Evolutionary conservation across 345 rosid species (phyloP).

Genomic region (Eucalyptus globulus): DNA sequence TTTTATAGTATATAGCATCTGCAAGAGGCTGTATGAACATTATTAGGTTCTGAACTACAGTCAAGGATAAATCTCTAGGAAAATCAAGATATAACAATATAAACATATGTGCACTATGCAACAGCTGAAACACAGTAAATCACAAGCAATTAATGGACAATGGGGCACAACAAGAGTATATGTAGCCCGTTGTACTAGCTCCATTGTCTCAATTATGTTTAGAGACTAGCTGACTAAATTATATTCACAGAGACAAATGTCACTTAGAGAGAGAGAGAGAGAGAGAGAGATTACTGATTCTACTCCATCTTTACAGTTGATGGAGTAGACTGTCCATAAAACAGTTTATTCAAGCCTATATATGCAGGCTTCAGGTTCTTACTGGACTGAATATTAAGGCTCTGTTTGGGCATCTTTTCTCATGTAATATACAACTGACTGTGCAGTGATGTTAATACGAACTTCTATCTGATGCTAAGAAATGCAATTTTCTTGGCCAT

Average conservation of each 20-base stretch:
- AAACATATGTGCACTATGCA: neutral
- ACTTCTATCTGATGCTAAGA: neutral
- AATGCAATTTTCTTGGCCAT: neutral
- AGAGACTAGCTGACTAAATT: neutral
- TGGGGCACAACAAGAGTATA: neutral
- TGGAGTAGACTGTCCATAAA: neutral
- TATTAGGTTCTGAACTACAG: neutral
- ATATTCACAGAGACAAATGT: neutral
- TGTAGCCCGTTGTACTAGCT: neutral
- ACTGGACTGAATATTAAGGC: neutral
- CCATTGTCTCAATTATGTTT: neutral
- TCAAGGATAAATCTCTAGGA: neutral
- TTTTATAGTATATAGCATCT: slow-evolving; percentile 82
- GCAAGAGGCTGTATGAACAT: slow-evolving; percentile 64
- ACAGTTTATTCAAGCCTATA: neutral
- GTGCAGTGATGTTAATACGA: neutral
- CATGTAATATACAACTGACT: neutral
- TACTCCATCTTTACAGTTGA: neutral
- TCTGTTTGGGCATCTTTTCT: neutral
- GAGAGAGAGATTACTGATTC: neutral
- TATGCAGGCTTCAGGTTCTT: neutral
- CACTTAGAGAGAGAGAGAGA: neutral
- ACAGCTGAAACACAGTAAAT: neutral
- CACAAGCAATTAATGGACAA: neutral
- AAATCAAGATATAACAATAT: neutral